Percentiles rank a stretch among this genome's conserved stretches.
phyloP scores from a whole-genome alignment of 345 rosid genomes.

The Isatis tinctoria region DNA sequence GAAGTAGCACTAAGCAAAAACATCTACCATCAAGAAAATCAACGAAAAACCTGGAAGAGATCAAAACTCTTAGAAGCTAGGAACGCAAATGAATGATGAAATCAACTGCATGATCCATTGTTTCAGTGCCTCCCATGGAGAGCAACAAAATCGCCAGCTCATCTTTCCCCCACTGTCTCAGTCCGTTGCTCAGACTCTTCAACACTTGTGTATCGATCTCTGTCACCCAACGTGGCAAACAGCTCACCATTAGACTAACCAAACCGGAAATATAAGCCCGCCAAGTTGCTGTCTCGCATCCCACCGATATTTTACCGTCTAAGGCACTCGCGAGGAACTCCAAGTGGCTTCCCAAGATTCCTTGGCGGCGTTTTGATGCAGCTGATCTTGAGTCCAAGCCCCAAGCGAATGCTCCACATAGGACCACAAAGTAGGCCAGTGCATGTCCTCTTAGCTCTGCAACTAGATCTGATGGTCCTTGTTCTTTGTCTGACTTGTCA shows the following conservation, averaged over 20 bases:
- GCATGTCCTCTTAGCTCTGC: conserved; percentile 81
- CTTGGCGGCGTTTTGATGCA: conserved; percentile 67
- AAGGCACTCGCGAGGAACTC: conserved; percentile 79
- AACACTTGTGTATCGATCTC: conserved; percentile 72
- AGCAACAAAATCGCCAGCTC: conserved; percentile 75
- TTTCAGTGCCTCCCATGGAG: conserved; percentile 64
- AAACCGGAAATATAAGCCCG: conserved; percentile 70
- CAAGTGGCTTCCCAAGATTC: conserved; percentile 59
- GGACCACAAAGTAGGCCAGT: conserved; percentile 73
- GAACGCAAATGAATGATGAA: conserved; percentile 42
- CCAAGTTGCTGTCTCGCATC: conserved; percentile 73
- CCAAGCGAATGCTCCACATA: conserved; percentile 90
- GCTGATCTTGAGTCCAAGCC: conserved; percentile 72
- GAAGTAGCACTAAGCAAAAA: neutral
- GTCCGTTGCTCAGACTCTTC: conserved; percentile 75
- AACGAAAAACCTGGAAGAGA: conserved; percentile 12
- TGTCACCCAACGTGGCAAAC: conserved; percentile 79
- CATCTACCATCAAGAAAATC: neutral
- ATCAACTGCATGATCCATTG: conserved; percentile 75
- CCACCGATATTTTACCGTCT: conserved; percentile 83
- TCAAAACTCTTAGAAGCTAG: conserved; percentile 7
- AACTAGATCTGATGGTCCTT: conserved; percentile 50
- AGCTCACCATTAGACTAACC: conserved; percentile 73
- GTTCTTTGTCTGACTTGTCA: conserved; percentile 51
- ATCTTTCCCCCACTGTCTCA: conserved; percentile 71